A percentile compares a stretch with the other conserved stretches of the same genome.
phyloP scores from a whole-genome alignment of 208 protist species.

The Phytomonas serpens region DNA sequence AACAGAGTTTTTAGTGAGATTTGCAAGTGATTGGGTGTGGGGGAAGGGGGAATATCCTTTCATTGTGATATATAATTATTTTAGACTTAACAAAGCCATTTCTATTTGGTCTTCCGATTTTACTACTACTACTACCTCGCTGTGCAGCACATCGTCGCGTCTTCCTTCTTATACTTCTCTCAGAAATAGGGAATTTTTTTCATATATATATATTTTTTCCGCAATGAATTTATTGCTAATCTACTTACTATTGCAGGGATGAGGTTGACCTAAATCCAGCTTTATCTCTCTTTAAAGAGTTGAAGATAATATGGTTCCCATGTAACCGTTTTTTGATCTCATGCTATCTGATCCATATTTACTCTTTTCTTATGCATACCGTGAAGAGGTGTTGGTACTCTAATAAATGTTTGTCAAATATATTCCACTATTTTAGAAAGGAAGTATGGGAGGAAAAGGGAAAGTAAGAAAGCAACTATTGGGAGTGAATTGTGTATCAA shows the following conservation, averaged over 20 bases:
- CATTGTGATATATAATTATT: neutral
- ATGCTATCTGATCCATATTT: slow-evolving; percentile 1
- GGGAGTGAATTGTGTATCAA: neutral
- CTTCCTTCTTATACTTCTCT: neutral
- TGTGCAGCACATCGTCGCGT: neutral
- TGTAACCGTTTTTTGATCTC: slow-evolving; percentile 13
- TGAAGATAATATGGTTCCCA: slow-evolving; percentile 8
- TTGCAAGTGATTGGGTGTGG: neutral
- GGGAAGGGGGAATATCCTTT: neutral
- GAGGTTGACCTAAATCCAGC: neutral
- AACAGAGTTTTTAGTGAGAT: neutral
- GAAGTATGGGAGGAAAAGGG: neutral
- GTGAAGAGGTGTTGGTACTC: neutral
- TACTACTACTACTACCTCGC: neutral
- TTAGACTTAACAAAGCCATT: neutral
- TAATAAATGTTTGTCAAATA: neutral
- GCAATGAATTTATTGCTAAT: neutral
- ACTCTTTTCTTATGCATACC: neutral
- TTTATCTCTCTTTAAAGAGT: neutral
- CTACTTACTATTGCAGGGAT: neutral
- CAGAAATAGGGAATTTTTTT: neutral
- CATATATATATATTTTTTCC: neutral
- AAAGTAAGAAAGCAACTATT: neutral
- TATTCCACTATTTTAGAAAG: neutral
- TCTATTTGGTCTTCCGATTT: neutral